These are phyloP conservation scores for Taiwanofungus camphoratus DNA, from an alignment of 1,284 basidiomycete species.

Conservation along the genomic window DNA sequence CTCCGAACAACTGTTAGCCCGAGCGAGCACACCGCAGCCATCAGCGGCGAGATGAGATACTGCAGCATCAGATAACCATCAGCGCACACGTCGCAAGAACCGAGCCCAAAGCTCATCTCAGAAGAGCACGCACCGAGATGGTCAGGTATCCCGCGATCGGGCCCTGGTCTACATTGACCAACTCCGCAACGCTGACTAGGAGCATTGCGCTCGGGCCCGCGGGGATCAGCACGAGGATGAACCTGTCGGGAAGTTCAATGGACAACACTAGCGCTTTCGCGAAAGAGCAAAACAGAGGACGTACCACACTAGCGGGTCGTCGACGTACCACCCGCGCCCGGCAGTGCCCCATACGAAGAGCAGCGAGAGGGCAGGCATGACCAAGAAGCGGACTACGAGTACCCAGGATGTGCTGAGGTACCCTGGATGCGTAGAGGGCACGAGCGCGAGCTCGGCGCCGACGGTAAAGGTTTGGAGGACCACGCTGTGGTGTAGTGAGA, in stretches of 20 bases:
- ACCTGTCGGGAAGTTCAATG: slow-evolving; percentile 16
- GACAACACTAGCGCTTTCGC: background rate
- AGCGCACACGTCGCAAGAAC: background rate
- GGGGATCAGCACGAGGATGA: slow-evolving; percentile 28
- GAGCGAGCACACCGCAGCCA: slow-evolving; percentile 25
- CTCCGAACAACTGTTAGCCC: slow-evolving; percentile 20
- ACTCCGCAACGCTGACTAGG: slow-evolving; percentile 27
- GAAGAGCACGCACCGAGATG: slow-evolving; percentile 21
- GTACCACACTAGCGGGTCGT: slow-evolving; percentile 29
- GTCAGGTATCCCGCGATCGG: slow-evolving; percentile 28
- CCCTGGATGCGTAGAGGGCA: slow-evolving; percentile 20
- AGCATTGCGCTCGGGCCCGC: slow-evolving; percentile 29
- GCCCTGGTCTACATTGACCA: slow-evolving; percentile 26
- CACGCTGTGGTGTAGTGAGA: slow-evolving; percentile 16
- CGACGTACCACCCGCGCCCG: slow-evolving; percentile 25
- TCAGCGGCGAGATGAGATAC: slow-evolving; percentile 28
- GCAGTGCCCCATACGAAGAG: slow-evolving; percentile 27
- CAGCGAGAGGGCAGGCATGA: slow-evolving; percentile 25
- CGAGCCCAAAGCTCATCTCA: background rate
- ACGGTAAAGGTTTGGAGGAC: slow-evolving; percentile 28
- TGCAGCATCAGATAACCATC: slow-evolving; percentile 7
- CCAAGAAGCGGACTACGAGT: slow-evolving; percentile 24
- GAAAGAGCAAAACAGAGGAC: slow-evolving; percentile 8
- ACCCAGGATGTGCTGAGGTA: slow-evolving; percentile 19
- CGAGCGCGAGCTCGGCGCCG: slow-evolving; percentile 26